Evolutionary conservation across 495 filamentous ascomycete species (phyloP), one percentile per base, ranked within the genome.

Genomic region (Lophiostoma macrostomum): DNA sequence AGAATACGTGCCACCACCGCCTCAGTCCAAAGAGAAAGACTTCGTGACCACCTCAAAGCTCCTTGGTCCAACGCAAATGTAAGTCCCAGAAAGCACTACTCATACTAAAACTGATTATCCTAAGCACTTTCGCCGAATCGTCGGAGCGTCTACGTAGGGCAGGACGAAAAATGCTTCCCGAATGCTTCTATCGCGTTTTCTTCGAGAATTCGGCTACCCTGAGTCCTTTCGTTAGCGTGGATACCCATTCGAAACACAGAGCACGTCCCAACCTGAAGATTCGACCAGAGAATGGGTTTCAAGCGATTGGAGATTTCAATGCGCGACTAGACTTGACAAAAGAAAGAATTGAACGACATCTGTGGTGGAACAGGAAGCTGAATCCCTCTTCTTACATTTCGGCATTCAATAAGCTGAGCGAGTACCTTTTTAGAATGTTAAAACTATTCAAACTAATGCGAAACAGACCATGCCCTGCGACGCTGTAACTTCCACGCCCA

Each of bases 141-240:
- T 8, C 22, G 1, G 48, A 51, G 18, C 48, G 1, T n/a, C 19
- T 51, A 18, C 34, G 48, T 18, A 37, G 22, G 16, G 23, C 23
- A 18, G 19, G 1, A 35, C n/a, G n/a, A n/a, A 51, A 42, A 6
- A 1, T 40, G 3, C 48, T 51, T 2, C 48, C 48, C 6, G 6
- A n/a, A 8, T n/a, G 6, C 1, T 32, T 51, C 23, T 51, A 30
- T 18, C 22, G 48, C 5, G 34, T 39, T 16, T 39, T 40, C 31
- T 51, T 40, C 48, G 48, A 51, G 16, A 29, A 7, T 30, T 51
- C 48, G 7, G 48, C 48, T n/a, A 51, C 48, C 12, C 48, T 51
- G 8, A 40, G 48, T 22, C 20, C 18, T n/a, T 41, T 28, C 25
- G 31, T 32, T 14, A 41, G 23, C 18, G 12, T 13, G 8, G 19